Conservation (phyloP, 2,329 filamentous ascomycete species). For the Colletotrichum neosansevieriae region DNA sequence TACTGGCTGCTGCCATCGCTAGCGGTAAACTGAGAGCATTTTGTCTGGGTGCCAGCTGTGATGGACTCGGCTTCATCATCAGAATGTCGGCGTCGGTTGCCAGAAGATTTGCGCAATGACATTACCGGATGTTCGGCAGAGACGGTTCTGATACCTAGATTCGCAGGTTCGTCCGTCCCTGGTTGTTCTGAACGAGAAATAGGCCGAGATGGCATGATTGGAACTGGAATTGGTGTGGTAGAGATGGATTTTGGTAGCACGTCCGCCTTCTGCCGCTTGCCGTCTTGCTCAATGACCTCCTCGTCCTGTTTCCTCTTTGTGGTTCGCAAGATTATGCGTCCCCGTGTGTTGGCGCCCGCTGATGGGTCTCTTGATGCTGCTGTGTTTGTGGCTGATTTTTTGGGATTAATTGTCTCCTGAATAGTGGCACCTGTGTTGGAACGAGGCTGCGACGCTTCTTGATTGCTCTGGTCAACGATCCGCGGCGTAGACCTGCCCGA, state of each 20-base stretch:
- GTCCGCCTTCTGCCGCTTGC: constrained; percentile 16
- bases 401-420: too few species aligned
- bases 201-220: neutral
- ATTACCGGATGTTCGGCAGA: neutral
- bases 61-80: neutral
- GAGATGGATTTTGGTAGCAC: neutral
- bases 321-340: neutral
- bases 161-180: neutral
- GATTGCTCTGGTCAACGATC: neutral
- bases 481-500: neutral
- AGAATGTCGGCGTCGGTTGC: too few species aligned
- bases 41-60: neutral
- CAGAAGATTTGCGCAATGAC: too few species aligned
- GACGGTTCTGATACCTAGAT: neutral
- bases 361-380: too few species aligned
- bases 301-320: neutral
- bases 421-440: neutral
- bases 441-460: neutral
- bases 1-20: neutral
- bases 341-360: neutral
- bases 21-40: too few species aligned
- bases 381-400: too few species aligned
- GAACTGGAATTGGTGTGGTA: neutral
- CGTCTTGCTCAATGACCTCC: neutral
- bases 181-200: neutral